Evolutionary conservation across 306 rosid genomes (phyloP).

Genomic region (Lathyrus aphaca): DNA sequence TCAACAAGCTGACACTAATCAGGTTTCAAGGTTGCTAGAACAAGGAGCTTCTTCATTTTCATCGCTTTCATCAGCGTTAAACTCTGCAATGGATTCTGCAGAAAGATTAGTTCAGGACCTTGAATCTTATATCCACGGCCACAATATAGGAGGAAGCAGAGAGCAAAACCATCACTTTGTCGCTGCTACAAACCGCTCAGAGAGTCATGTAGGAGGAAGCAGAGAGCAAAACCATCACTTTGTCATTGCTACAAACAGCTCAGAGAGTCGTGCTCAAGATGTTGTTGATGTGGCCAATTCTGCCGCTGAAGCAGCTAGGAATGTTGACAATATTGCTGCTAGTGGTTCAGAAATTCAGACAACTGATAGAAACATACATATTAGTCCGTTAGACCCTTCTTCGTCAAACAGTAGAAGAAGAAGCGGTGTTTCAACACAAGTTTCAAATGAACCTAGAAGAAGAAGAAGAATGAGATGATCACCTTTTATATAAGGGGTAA

Average conservation of each 20-base stretch:
- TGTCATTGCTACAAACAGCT: slow-evolving; percentile 44
- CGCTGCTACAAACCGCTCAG: slow-evolving; percentile 45
- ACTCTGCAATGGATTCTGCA: slow-evolving; percentile 67
- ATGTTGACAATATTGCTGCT: slow-evolving; percentile 32
- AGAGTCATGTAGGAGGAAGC: slow-evolving; percentile 45
- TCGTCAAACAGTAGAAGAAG: slow-evolving; percentile 53
- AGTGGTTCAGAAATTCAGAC: slow-evolving; percentile 44
- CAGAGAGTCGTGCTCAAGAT: slow-evolving; percentile 44
- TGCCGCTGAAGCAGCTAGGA: slow-evolving; percentile 30
- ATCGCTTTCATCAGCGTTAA: slow-evolving; percentile 64
- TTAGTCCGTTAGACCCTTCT: slow-evolving; percentile 40
- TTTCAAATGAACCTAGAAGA: slow-evolving; percentile 54
- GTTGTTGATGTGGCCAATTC: slow-evolving; percentile 47
- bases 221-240: slow-evolving; percentile 37
- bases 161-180: slow-evolving; percentile 41
- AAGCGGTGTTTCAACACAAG: slow-evolving; percentile 38
- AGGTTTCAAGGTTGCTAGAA: slow-evolving; percentile 52
- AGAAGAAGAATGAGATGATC: slow-evolving; percentile 64
- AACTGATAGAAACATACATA: slow-evolving; percentile 38
- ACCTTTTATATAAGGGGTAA: slow-evolving; percentile 11
- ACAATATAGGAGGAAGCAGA: slow-evolving; percentile 41
- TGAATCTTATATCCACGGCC: slow-evolving; percentile 51
- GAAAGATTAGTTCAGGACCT: slow-evolving; percentile 70
- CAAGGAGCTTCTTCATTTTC: slow-evolving; percentile 69
- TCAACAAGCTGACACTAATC: slow-evolving; percentile 42